phyloP scores from a whole-genome alignment of 2,329 filamentous ascomycete species.

The Botrytis squamosa region DNA sequence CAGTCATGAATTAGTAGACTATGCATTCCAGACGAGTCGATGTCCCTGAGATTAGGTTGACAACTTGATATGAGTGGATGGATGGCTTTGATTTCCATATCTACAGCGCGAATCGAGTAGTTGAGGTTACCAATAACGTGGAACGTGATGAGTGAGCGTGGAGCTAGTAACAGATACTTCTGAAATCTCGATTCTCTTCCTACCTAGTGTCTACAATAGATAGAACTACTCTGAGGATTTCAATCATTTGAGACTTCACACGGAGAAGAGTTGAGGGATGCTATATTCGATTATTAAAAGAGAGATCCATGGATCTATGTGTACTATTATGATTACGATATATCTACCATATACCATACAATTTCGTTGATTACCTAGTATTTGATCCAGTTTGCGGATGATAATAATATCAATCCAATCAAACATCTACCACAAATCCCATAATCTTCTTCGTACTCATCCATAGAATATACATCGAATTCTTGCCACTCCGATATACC shows the following conservation, averaged over 20 bases:
- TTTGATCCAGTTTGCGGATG: not conserved
- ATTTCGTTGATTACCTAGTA: accelerated
- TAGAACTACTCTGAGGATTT: not conserved
- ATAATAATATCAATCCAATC: not conserved
- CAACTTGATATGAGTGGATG: not conserved
- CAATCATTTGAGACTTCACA: not conserved
- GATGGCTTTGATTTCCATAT: not conserved
- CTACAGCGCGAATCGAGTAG: not conserved
- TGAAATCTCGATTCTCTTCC: not conserved
- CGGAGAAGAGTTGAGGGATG: not conserved
- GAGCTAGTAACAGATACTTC: not conserved
- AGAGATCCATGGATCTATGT: not conserved
- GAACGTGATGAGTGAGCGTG: not conserved
- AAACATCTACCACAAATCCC: not conserved
- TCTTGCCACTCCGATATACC: not conserved
- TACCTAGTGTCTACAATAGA: not conserved
- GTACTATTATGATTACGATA: not conserved
- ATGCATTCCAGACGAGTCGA: not conserved
- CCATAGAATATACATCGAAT: not conserved
- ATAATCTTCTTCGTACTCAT: not conserved
- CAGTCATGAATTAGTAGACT: not conserved
- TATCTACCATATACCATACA: not conserved
- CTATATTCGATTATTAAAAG: accelerated
- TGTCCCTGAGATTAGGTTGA: not conserved
- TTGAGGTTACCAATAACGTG: not conserved